Evolutionary conservation across 163 green algal species (phyloP).

Genomic region (Chlorella variabilis): DNA sequence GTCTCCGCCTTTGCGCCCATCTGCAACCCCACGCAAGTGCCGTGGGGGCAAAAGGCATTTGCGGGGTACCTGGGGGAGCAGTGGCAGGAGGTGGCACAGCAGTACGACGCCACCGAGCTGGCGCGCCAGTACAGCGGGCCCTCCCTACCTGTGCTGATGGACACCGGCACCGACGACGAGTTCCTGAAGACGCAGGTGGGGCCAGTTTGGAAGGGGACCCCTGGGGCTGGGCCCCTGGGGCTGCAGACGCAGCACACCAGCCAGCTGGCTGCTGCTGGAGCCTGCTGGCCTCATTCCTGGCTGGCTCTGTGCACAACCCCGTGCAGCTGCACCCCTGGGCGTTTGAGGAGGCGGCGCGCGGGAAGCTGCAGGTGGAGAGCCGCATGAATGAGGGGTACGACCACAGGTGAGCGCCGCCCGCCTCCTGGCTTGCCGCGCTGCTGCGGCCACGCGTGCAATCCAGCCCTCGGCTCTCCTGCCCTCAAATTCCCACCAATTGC

Average conservation of each 20-base stretch:
- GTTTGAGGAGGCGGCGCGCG: conserved; percentile 75
- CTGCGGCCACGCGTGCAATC: neutral
- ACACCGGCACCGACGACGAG: conserved; percentile 71
- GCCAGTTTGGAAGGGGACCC: neutral
- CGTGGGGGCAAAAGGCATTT: conserved; percentile 92
- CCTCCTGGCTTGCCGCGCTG: neutral
- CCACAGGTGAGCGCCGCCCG: conserved; percentile 7
- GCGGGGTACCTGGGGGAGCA: conserved; percentile 87
- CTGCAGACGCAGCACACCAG: neutral
- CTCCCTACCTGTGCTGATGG: conserved; percentile 71
- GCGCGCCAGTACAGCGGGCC: conserved; percentile 66
- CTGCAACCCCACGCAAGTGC: conserved; percentile 86
- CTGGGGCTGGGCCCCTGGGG: neutral
- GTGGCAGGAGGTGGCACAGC: conserved; percentile 70
- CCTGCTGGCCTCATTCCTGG: neutral
- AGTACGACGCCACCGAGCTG: conserved; percentile 90
- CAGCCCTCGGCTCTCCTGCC: too few relatives aligned
- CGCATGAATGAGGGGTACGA: conserved; percentile 74
- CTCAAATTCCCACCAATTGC: too few relatives aligned
- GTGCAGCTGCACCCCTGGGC: conserved; percentile 84
- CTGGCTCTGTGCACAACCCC: too few relatives aligned
- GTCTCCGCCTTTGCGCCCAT: conserved; percentile 96
- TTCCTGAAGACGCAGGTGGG: conserved; percentile 62
- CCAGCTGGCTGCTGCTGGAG: neutral
- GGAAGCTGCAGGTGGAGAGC: conserved; percentile 63